These are phyloP conservation scores for Cystobasidium ongulense DNA, from an alignment of 768 basidiomycete species.

Conservation along the genomic window DNA sequence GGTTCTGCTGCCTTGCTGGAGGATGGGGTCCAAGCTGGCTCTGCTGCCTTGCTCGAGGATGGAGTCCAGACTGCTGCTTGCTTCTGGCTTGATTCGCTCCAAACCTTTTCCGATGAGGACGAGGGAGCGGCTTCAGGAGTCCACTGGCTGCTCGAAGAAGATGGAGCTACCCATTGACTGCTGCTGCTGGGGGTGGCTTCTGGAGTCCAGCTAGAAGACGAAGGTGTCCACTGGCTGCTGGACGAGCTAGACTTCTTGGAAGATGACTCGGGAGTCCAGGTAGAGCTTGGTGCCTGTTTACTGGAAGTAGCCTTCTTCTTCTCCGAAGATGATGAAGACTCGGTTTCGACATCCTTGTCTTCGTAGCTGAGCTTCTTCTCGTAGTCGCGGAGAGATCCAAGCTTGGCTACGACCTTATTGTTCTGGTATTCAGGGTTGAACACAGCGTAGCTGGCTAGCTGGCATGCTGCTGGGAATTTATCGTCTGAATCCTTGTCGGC, in stretches of 20 bases:
- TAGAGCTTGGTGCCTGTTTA: not conserved
- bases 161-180: not conserved
- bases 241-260: conserved; percentile 5
- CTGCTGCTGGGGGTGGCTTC: not conserved
- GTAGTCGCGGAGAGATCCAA: conserved; percentile 6
- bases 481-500: conserved; percentile 3
- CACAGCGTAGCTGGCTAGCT: conserved; percentile 13
- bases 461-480: conserved; percentile 13
- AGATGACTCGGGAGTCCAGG: conserved; percentile 4
- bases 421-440: conserved; percentile 20
- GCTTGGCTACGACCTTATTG: conserved; percentile 13
- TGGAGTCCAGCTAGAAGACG: not conserved
- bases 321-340: not conserved
- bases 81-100: not conserved
- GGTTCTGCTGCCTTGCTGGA: not conserved
- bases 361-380: not conserved
- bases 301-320: not conserved
- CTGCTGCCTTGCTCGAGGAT: not conserved
- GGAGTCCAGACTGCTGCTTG: not conserved
- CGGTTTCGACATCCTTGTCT: not conserved
- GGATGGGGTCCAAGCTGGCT: not conserved
- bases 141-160: conserved; percentile 8
- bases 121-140: conserved; percentile 10
- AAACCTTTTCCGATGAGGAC: conserved; percentile 1
- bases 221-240: conserved; percentile 12